Evolutionary conservation across 495 filamentous ascomycete genomes (phyloP).

Genomic region (Delitschia confertaspora): DNA sequence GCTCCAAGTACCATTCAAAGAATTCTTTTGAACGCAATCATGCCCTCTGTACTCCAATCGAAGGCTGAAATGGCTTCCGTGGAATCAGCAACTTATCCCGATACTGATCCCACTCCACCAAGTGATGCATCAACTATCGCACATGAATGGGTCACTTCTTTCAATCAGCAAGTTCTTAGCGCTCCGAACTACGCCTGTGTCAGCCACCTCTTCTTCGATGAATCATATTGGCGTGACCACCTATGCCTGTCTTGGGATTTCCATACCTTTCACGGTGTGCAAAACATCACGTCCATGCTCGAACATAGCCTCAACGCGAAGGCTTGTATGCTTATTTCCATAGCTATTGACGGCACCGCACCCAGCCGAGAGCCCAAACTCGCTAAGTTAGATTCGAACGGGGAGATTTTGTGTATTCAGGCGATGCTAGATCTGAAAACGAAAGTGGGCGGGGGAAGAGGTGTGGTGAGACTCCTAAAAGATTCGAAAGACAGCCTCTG

Average conservation of each 20-base stretch:
- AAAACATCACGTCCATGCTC: too few relatives aligned
- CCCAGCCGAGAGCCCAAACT: constrained; percentile 1
- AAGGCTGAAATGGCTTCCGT: too few relatives aligned
- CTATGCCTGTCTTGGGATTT: constrained; percentile 27
- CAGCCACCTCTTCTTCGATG: constrained; percentile 13
- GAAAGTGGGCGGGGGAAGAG: constrained; percentile 17
- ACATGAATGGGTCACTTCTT: too few relatives aligned
- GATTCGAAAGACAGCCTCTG: constrained; percentile 11
- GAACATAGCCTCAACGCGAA: too few relatives aligned
- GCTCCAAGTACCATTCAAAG: too few relatives aligned
- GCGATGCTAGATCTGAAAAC: constrained; percentile 29
- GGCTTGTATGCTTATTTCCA: constrained; percentile 14
- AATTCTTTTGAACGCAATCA: too few relatives aligned
- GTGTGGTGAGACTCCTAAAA: constrained; percentile 12
- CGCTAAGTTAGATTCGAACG: constrained; percentile 11
- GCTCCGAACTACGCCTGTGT: constrained; percentile 4
- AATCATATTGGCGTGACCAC: constrained; percentile 30
- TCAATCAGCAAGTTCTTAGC: too few relatives aligned
- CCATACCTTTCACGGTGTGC: constrained; percentile 24
- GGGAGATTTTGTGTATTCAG: constrained; percentile 24
- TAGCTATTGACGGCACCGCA: neutral
- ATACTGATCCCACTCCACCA: too few relatives aligned
- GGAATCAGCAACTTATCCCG: too few relatives aligned
- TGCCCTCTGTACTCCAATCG: too few relatives aligned
- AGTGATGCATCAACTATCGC: too few relatives aligned